Evolutionary conservation across 176 grass and related monocot genomes (phyloP), one percentile per base, ranked within the genome.

Genomic region (Tillandsia leiboldiana): DNA sequence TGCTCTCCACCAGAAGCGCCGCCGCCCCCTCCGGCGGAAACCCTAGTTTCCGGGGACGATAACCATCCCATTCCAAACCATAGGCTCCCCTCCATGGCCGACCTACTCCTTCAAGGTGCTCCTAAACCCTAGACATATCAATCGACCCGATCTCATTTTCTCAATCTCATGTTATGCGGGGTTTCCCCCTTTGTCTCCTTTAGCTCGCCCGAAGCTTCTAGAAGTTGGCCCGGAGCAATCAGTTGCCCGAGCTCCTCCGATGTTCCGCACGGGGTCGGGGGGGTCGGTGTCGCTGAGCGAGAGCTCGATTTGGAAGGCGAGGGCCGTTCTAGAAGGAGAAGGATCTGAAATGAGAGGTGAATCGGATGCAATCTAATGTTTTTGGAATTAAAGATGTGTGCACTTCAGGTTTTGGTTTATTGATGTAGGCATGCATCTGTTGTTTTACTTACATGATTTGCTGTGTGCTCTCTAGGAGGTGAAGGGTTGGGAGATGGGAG

Each of bases 301-400:
- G 79, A 75, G 54, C 74, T 83, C 85, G 65, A 71, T 84, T 66
- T 72, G 78, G 68, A 88, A 83, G 72, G 88, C 81, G 73, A 74
- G 47, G 62, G 10, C 23, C 53, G 15, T 78, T 88, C 67, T 88
- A 69, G 79, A 92, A 77, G 79, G 85, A 58, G 47, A 80, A 76
- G 65, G 85, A 76, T 65, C 61, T 87, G 72, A 76, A 83, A 15
- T 61, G 15, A 61, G 56, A 83, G 85, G 85, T 80, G 76, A 63
- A 33, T 80, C 75, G 51, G 50, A 10, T 59, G 49, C 65, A 76
- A 73, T 24, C 63, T 67, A 12, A 20, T 12, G 61, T 74, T 50
- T 12, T 49, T 52, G 22, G 10, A 54, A 79, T 80, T 72, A 72
- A 11, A 33, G 67, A 26, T 65, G 64, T 29, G 47, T 18, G 0